Percentiles rank a stretch among this genome's conserved stretches.
These are phyloP conservation scores for Warburgia ugandensis DNA, from an alignment of 164 flowering plant species.

Conservation along the genomic window DNA sequence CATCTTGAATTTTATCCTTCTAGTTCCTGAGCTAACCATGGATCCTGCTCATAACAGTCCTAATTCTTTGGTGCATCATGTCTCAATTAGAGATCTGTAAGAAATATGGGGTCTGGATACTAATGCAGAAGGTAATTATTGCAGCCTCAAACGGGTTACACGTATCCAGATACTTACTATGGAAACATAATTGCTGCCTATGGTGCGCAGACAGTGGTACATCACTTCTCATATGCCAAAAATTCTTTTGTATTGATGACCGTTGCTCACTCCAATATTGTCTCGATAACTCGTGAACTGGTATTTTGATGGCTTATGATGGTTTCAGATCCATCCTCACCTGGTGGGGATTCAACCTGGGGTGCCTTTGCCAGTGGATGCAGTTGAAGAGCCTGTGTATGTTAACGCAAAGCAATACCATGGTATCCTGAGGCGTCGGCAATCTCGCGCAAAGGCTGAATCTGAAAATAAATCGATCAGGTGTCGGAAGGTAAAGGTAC, in stretches of 20 bases:
- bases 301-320: slow-evolving; percentile 5
- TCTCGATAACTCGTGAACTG: not conserved
- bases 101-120: not conserved
- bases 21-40: not conserved
- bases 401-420: slow-evolving; percentile 86
- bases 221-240: not conserved
- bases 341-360: slow-evolving; percentile 67
- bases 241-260: not conserved
- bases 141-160: slow-evolving; percentile 67
- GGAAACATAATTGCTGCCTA: slow-evolving; percentile 82
- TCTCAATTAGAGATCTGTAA: no score
- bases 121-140: not conserved
- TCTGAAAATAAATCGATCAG: slow-evolving; percentile 54
- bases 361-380: slow-evolving; percentile 69
- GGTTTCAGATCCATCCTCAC: slow-evolving; percentile 63
- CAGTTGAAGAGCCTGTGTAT: slow-evolving; percentile 79
- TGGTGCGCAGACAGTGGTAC: slow-evolving; percentile 84
- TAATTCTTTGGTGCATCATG: not conserved
- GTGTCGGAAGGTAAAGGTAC: slow-evolving; percentile 75
- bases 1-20: not conserved
- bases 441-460: slow-evolving; percentile 80
- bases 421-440: slow-evolving; percentile 71
- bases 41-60: not conserved
- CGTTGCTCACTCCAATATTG: not conserved
- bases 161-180: slow-evolving; percentile 89